Conservation (phyloP, 805 yeast species). For the Wickerhamomyces xylosicus region DNA sequence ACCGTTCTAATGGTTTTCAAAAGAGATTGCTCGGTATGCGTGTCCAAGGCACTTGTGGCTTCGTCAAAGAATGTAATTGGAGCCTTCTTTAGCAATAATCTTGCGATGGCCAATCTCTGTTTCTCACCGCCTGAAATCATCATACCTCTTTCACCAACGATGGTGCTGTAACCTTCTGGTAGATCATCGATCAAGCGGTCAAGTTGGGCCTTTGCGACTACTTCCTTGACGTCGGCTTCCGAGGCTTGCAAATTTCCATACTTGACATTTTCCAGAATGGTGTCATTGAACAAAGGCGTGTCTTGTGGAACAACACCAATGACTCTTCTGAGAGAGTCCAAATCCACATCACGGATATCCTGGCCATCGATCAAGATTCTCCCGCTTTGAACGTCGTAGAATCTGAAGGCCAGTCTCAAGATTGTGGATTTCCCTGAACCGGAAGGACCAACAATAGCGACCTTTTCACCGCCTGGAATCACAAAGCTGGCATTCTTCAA, state of each 20-base stretch:
- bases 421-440: conserved; percentile 95
- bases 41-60: conserved; percentile 93
- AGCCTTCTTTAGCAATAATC: conserved; percentile 76
- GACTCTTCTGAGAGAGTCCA: conserved; percentile 62
- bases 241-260: conserved; percentile 73
- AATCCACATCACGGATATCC: conserved; percentile 63
- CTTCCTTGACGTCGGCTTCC: conserved; percentile 58
- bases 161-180: conserved; percentile 77
- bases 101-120: conserved; percentile 88
- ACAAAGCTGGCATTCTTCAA: conserved; percentile 70
- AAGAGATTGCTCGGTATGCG: conserved; percentile 87
- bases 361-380: conserved; percentile 80
- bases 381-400: conserved; percentile 77
- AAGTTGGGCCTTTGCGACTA: conserved; percentile 63
- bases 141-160: conserved; percentile 96
- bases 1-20: conserved; percentile 63
- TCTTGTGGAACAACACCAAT: conserved; percentile 97
- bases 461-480: conserved; percentile 84
- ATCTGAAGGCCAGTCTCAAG: conserved; percentile 72
- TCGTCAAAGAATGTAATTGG: conserved; percentile 94
- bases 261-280: conserved; percentile 77
- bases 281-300: conserved; percentile 89
- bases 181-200: conserved; percentile 50
- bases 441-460: conserved; percentile 93
- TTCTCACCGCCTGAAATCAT: conserved; percentile 99